These are phyloP conservation scores for Monosporascus sp. DNA, from an alignment of 2,329 filamentous ascomycete genomes.

Conservation along the genomic window DNA sequence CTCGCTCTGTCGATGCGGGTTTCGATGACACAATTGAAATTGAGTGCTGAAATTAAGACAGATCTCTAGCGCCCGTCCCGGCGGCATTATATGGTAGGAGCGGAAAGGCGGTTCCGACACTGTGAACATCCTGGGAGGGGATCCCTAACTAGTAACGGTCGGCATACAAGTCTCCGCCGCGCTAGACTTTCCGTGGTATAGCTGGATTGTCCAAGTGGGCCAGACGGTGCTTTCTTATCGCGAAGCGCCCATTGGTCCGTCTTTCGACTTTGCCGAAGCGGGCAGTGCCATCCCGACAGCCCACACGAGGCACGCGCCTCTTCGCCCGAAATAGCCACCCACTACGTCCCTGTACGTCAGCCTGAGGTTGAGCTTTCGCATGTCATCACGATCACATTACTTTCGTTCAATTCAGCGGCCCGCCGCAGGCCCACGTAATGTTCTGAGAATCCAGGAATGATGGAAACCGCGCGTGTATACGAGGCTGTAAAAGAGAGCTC, in stretches of 20 bases:
- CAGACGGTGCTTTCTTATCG: not conserved
- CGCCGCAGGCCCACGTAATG: too few relatives aligned
- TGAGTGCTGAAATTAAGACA: not conserved
- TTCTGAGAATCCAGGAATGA: too few relatives aligned
- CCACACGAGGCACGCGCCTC: not conserved
- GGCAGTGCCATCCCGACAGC: not conserved
- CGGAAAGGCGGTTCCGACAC: not conserved
- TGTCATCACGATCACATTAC: too few relatives aligned
- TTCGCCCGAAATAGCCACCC: not conserved
- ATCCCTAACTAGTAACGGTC: not conserved
- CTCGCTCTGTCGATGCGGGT: not conserved
- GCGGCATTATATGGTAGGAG: not conserved
- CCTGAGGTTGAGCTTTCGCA: not conserved
- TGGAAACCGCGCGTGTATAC: too few relatives aligned
- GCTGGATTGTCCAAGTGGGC: not conserved
- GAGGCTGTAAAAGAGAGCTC: too few relatives aligned
- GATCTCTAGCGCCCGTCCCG: too few relatives aligned
- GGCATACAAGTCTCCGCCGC: not conserved
- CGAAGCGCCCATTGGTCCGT: not conserved
- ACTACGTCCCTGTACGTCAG: not conserved
- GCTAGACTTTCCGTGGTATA: not conserved
- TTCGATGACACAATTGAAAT: not conserved
- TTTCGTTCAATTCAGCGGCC: too few relatives aligned
- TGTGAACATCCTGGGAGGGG: not conserved
- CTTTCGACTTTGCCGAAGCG: not conserved